Percentiles rank a stretch among this genome's conserved stretches.
phyloP scores from a whole-genome alignment of 2,329 filamentous ascomycete species.

The Penicillium sp. region DNA sequence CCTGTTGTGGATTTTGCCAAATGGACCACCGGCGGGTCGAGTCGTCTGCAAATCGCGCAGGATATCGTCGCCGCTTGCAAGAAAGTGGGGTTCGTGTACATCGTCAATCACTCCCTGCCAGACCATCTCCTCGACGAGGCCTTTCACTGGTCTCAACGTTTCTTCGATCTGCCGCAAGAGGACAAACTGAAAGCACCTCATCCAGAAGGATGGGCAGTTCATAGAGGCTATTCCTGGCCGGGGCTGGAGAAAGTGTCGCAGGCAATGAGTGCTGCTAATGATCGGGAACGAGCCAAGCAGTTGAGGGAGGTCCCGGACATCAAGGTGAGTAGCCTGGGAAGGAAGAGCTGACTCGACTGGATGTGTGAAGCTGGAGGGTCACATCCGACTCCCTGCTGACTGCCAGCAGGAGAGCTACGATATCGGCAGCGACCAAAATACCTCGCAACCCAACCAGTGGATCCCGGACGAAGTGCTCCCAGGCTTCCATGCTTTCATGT shows the following conservation, averaged over 20 bases:
- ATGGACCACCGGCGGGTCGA: slow-evolving; percentile 36
- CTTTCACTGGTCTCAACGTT: slow-evolving; percentile 49
- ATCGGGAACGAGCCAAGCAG: slow-evolving; percentile 47
- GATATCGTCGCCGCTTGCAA: slow-evolving; percentile 48
- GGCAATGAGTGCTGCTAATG: slow-evolving; percentile 45
- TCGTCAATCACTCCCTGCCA: slow-evolving; percentile 53
- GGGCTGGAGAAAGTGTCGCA: slow-evolving; percentile 60
- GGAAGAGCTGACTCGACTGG: neutral
- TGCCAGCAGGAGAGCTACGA: slow-evolving; percentile 55
- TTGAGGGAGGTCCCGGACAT: slow-evolving; percentile 55
- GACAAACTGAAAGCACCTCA: slow-evolving; percentile 56
- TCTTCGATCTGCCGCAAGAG: slow-evolving; percentile 51
- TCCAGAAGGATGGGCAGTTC: slow-evolving; percentile 53
- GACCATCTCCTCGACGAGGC: slow-evolving; percentile 46
- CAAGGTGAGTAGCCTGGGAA: slow-evolving; percentile 46
- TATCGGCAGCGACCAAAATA: slow-evolving; percentile 54
- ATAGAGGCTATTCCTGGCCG: slow-evolving; percentile 62
- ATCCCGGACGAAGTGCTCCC: slow-evolving; percentile 51
- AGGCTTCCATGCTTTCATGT: slow-evolving; percentile 54
- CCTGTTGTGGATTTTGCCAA: slow-evolving; percentile 46
- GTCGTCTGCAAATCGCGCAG: slow-evolving; percentile 40
- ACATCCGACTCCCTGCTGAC: slow-evolving; percentile 2
- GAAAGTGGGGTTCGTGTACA: slow-evolving; percentile 54
- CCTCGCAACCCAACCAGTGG: slow-evolving; percentile 56
- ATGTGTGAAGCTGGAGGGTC: neutral